phyloP scores from a whole-genome alignment of 257 asterid genomes.

The Vinca minor region DNA sequence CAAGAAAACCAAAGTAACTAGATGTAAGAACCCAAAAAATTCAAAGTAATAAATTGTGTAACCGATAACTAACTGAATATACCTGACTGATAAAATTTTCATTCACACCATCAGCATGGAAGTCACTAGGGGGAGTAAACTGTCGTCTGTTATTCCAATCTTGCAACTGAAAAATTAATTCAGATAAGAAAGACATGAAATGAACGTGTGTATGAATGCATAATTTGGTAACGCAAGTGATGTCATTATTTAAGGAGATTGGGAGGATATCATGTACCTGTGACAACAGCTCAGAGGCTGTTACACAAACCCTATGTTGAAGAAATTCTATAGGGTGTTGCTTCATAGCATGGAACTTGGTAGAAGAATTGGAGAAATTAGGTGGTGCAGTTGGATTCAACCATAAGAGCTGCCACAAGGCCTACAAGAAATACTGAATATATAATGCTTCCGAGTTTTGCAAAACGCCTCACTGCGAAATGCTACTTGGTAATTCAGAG shows the following conservation, averaged over 20 bases:
- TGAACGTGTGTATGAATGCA: background rate
- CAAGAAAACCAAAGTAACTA: conserved; percentile 9
- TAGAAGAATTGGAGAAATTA: conserved; percentile 41
- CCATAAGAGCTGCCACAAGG: conserved; percentile 95
- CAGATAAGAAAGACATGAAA: conserved; percentile 6
- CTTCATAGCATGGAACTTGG: conserved; percentile 47
- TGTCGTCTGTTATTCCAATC: conserved; percentile 96
- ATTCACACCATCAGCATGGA: conserved; percentile 91
- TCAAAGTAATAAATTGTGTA: background rate
- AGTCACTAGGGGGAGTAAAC: conserved; percentile 77
- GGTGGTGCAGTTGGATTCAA: conserved; percentile 58
- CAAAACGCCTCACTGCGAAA: background rate
- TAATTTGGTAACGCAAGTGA: background rate
- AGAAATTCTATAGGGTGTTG: conserved; percentile 69
- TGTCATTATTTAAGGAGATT: conserved; percentile 3
- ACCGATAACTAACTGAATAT: conserved; percentile 11
- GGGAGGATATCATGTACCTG: conserved; percentile 44
- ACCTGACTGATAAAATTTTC: conserved; percentile 84
- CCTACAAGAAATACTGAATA: conserved; percentile 37
- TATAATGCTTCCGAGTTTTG: background rate
- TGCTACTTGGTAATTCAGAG: conserved; percentile 1
- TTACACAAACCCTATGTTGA: conserved; percentile 75
- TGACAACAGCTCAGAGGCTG: conserved; percentile 90
- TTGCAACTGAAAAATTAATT: conserved; percentile 55
- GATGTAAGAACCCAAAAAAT: conserved; percentile 7